These are phyloP conservation scores for Dioscorea zingiberensis DNA, from an alignment of 106 monocot species.

Conservation along the genomic window DNA sequence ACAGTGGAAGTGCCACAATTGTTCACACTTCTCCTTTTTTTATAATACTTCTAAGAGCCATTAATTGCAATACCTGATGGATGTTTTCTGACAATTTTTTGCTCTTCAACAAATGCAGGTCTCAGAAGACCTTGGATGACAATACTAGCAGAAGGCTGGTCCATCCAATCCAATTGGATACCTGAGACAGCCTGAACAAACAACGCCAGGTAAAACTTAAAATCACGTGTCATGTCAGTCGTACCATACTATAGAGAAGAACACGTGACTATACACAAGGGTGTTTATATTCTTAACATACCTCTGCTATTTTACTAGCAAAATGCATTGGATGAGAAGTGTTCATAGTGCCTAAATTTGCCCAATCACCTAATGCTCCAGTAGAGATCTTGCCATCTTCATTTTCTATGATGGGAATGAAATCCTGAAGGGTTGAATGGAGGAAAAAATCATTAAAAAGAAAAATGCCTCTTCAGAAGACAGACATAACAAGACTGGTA, in stretches of 20 bases:
- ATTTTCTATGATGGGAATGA: constrained; percentile 43
- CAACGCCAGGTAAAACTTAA: background rate
- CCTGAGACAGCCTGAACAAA: constrained; percentile 46
- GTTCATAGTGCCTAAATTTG: constrained; percentile 64
- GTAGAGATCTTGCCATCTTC: constrained; percentile 32
- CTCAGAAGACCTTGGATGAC: constrained; percentile 74
- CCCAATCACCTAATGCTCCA: constrained; percentile 56
- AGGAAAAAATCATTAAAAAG: background rate
- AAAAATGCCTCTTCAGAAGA: background rate
- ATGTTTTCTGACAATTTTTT: constrained; percentile 24
- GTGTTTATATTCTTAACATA: constrained; percentile 5
- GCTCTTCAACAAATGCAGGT: constrained; percentile 65
- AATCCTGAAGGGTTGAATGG: constrained; percentile 8
- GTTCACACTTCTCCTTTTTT: background rate
- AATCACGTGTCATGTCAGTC: background rate
- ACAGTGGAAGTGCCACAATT: no score
- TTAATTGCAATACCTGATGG: constrained; percentile 10
- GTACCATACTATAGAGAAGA: no score
- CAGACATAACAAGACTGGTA: background rate
- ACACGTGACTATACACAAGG: background rate
- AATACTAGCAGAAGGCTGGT: constrained; percentile 68
- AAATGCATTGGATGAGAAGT: constrained; percentile 85
- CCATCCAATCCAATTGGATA: constrained; percentile 63
- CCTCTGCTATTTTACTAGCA: constrained; percentile 75
- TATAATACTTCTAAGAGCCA: constrained; percentile 7